Evolutionary conservation across 768 basidiomycete genomes (phyloP), one percentile per base, ranked within the genome.

Genomic region (Strobilomyces echinocephalus): DNA sequence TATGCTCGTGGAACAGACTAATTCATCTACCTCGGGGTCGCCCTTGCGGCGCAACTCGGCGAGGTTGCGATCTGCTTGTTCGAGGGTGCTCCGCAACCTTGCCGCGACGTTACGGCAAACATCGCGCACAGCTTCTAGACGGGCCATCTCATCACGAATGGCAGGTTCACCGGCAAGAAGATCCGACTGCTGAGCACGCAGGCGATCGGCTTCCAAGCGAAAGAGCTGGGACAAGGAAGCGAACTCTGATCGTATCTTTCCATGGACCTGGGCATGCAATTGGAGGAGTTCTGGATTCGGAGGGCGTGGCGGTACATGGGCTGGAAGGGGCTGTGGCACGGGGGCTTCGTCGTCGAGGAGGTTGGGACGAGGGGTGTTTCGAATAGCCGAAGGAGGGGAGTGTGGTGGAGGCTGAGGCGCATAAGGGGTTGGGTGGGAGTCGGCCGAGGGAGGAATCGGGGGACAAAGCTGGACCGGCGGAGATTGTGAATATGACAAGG

Each of bases 11-110:
- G 91, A 87, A 69, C 97, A 99, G 2, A 98, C 85, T 50, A 98
- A 79, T 74, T 99, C 97, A 71, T 99, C 97, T 10, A 98, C 93
- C 59, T 89, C 88, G 12, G 91, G 91, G 69, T 95, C 92, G 31
- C 90, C 92, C 70, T 87, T 88, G 55, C 82, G 75, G 58, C 85
- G 82, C 58, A 97, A 72, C 61, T 95, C 91, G 28, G 79, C 69
- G 26, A 97, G 76, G 63, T 89, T 85, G 50, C 78, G 73, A 65
- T 95, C 88, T 16, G 81, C 89, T 50, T 79, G 78, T 8, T 73
- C 69, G 7, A 97, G 83, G 8, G 83, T 80, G 48, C 65, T 78
- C 42, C 76, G 78, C 58, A 90, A 72, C 59, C 90, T 81, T 26
- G 76, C 77, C 41, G 86, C 81, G 38, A 95, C 94, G 50, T 78